Conservation (phyloP, 2,329 filamentous ascomycete genomes). For the Thielaviopsis cerberus region DNA sequence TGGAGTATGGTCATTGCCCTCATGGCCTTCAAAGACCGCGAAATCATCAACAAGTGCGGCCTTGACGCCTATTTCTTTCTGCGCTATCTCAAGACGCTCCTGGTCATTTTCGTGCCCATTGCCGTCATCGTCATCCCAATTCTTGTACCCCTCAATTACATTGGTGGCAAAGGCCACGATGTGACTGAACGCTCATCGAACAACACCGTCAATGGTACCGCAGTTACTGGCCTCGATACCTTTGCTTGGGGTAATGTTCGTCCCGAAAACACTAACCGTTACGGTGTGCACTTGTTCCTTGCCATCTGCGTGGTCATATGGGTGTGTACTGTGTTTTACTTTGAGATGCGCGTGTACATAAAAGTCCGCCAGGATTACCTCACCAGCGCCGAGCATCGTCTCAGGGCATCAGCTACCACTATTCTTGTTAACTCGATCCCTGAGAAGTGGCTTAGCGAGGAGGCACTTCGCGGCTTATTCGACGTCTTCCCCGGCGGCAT, state of each 20-base stretch:
- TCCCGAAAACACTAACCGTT: conserved; percentile 43
- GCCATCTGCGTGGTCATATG: conserved; percentile 63
- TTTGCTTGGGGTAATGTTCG: conserved; percentile 79
- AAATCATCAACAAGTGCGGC: conserved; percentile 87
- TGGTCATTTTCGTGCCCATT: conserved; percentile 82
- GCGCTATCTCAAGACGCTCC: conserved; percentile 57
- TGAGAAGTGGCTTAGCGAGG: conserved; percentile 68
- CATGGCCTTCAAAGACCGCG: conserved; percentile 51
- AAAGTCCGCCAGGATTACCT: conserved; percentile 87
- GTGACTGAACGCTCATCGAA: conserved; percentile 20
- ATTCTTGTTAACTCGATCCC: conserved; percentile 86
- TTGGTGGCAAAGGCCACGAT: conserved; percentile 47
- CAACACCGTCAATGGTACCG: conserved; percentile 14
- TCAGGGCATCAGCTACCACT: conserved; percentile 85
- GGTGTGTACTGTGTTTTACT: conserved; percentile 73
- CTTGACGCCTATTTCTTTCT: conserved; percentile 96
- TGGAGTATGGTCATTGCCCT: conserved; percentile 37
- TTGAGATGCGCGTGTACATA: conserved; percentile 72
- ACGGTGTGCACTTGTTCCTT: conserved; percentile 70
- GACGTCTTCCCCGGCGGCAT: conserved; percentile 94
- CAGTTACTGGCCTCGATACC: conserved; percentile 50
- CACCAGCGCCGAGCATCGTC: conserved; percentile 82
- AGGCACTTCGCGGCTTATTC: conserved; percentile 67
- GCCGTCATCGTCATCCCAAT: conserved; percentile 64
- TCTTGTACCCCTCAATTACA: conserved; percentile 65